phyloP scores from a whole-genome alignment of 768 basidiomycete species.

The Trametes punicea region DNA sequence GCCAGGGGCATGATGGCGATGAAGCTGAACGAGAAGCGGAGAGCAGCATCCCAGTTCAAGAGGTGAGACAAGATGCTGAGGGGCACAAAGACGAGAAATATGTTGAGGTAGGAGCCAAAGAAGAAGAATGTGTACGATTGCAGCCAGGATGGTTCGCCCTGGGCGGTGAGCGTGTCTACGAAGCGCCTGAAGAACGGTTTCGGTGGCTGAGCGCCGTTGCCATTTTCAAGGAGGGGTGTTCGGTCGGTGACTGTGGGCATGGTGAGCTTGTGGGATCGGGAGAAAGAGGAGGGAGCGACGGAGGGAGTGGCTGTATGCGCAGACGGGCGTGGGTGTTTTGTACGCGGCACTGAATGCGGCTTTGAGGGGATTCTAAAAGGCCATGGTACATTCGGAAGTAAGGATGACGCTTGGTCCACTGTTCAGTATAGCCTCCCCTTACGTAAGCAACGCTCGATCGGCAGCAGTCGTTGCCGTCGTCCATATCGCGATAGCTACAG shows the following conservation, averaged over 20 bases:
- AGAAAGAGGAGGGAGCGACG: not conserved
- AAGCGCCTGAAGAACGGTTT: slow-evolving; percentile 33
- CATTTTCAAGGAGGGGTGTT: slow-evolving; percentile 48
- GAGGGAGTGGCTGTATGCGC: not conserved
- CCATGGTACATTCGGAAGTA: too few species aligned
- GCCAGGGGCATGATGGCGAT: slow-evolving; percentile 85
- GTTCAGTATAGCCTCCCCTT: not conserved
- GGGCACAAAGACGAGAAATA: slow-evolving; percentile 79
- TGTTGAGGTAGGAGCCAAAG: slow-evolving; percentile 66
- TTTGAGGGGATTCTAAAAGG: not conserved
- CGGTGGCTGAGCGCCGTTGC: slow-evolving; percentile 27
- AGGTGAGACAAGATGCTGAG: slow-evolving; percentile 63
- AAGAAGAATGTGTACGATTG: slow-evolving; percentile 58
- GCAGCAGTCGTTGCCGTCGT: not conserved
- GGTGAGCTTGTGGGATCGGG: slow-evolving; percentile 5
- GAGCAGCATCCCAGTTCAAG: slow-evolving; percentile 68
- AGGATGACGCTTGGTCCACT: not conserved
- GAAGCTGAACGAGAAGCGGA: slow-evolving; percentile 75
- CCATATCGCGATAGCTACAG: too few species aligned
- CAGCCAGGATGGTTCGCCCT: slow-evolving; percentile 61
- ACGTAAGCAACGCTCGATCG: slow-evolving; percentile 12
- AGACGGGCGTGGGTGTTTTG: not conserved
- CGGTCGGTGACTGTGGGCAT: slow-evolving; percentile 37
- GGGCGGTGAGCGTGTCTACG: slow-evolving; percentile 45
- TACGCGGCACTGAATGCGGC: not conserved